Evolutionary conservation across 225 moss, liverwort and hornwort genomes (phyloP).

Genomic region (Anthoceros angustus): DNA sequence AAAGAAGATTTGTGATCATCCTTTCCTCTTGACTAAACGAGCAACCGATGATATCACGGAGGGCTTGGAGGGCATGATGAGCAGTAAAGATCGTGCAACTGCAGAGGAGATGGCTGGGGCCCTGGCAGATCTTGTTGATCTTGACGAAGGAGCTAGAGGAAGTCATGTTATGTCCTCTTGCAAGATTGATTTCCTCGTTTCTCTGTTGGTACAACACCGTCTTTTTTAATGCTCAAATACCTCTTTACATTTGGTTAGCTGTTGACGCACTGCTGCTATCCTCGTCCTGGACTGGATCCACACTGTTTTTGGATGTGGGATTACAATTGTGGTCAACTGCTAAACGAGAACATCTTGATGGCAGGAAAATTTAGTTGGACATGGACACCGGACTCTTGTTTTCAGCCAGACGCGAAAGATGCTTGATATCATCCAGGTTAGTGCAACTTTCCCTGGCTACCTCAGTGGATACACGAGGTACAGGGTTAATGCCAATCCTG

Average conservation of each 20-base stretch:
- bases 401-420: conserved; percentile 91
- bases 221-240: not conserved
- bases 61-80: conserved; percentile 74
- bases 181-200: conserved; percentile 73
- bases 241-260: not conserved
- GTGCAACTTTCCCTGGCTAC: not conserved
- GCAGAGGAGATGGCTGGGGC: conserved; percentile 71
- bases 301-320: not conserved
- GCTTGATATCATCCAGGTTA: conserved; percentile 84
- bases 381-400: conserved; percentile 78
- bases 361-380: conserved; percentile 71
- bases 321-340: not conserved
- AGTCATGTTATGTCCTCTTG: conserved; percentile 39
- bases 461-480: not conserved
- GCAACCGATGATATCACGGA: conserved; percentile 91
- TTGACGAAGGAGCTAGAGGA: conserved; percentile 15
- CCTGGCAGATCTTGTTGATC: conserved; percentile 53
- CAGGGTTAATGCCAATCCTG: not conserved
- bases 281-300: not conserved
- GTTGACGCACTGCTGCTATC: not conserved
- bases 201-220: conserved; percentile 45
- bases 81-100: conserved; percentile 40
- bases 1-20: conserved; percentile 98
- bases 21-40: conserved; percentile 69
- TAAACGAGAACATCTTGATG: not conserved